A percentile compares a stretch with the other conserved stretches of the same genome.
Conservation (phyloP, 2,329 filamentous ascomycete species). For the Aspergillus sp. region DNA sequence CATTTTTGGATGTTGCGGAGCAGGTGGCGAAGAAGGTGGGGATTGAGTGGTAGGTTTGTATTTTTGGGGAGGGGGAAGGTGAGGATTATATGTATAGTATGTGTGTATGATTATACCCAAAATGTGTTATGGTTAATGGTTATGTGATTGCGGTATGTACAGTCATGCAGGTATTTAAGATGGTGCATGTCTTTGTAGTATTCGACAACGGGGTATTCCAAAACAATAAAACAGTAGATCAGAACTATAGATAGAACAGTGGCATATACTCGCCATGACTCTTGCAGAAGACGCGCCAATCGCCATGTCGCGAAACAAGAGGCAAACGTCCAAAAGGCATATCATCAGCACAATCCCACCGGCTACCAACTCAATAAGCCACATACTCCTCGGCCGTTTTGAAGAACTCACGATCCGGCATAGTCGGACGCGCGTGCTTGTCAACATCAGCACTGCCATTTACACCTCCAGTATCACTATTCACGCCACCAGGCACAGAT, state of each 20-base stretch:
- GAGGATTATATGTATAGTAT: constrained; percentile 1
- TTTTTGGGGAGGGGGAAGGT: not conserved
- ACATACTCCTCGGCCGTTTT: constrained; percentile 30
- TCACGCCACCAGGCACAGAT: not conserved
- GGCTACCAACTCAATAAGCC: not conserved
- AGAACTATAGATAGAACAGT: not conserved
- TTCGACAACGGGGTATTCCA: not conserved
- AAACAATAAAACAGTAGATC: not conserved
- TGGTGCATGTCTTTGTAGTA: not conserved
- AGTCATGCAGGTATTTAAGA: not conserved
- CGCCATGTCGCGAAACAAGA: no score
- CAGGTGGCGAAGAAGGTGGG: constrained; percentile 50
- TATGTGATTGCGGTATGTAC: not conserved
- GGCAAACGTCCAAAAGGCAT: not conserved
- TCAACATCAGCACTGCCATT: not conserved
- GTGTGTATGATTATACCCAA: constrained; percentile 14
- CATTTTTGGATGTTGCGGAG: constrained; percentile 72
- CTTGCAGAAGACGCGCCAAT: not conserved
- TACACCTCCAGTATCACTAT: not conserved
- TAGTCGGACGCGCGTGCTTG: constrained; percentile 22
- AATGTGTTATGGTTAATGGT: not conserved
- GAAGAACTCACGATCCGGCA: constrained; percentile 34
- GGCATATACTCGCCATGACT: not conserved
- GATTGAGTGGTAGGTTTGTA: constrained; percentile 40
- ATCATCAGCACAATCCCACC: not conserved